phyloP scores from a whole-genome alignment of 2,329 filamentous ascomycete genomes.

The Laburnicola sp. region DNA sequence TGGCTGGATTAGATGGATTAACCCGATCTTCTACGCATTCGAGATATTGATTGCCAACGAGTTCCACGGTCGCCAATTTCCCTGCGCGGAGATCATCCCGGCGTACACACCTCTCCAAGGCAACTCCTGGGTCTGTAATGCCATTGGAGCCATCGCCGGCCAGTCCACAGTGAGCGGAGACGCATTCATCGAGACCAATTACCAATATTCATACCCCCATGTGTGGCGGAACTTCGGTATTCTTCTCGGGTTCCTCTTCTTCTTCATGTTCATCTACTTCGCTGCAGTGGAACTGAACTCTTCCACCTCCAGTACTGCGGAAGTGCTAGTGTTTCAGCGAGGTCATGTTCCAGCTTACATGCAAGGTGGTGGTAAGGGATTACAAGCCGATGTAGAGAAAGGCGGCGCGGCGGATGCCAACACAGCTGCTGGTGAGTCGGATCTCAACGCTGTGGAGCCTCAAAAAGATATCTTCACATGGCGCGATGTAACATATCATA shows the following conservation, averaged over 20 bases:
- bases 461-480: conserved; percentile 49
- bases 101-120: conserved; percentile 33
- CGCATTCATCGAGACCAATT: conserved; percentile 36
- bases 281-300: conserved; percentile 67
- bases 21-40: conserved; percentile 78
- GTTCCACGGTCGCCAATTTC: conserved; percentile 39
- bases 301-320: conserved; percentile 63
- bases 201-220: conserved; percentile 47
- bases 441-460: conserved; percentile 46
- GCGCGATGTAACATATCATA: conserved; percentile 40
- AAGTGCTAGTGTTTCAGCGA: conserved; percentile 67
- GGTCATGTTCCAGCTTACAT: conserved; percentile 50
- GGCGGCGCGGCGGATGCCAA: conserved; percentile 30
- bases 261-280: conserved; percentile 67
- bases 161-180: conserved; percentile 46
- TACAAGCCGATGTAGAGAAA: conserved; percentile 41
- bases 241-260: conserved; percentile 64
- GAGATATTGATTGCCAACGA: conserved; percentile 82
- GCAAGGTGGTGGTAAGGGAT: conserved; percentile 32
- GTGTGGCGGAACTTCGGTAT: conserved; percentile 69
- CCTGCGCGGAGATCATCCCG: conserved; percentile 46
- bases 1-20: conserved; percentile 62
- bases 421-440: conserved; percentile 33
- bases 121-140: conserved; percentile 43
- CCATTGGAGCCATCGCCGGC: conserved; percentile 46